phyloP scores from a whole-genome alignment of 345 rosid species.

The Sonneratia caseolaris region DNA sequence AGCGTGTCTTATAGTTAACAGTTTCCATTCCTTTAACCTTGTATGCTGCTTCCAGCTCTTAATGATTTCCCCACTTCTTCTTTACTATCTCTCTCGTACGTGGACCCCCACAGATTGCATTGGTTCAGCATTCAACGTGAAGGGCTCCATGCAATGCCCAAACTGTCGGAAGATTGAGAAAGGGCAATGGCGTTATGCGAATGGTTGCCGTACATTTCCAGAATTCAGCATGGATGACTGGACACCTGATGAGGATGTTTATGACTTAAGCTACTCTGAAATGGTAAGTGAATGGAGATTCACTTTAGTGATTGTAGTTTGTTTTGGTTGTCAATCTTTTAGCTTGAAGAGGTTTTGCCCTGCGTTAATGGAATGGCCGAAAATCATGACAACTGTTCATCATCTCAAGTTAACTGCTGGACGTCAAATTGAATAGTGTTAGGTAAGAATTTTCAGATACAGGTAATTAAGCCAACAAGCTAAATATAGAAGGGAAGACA shows the following conservation, averaged over 20 bases:
- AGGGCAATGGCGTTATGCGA: conserved; percentile 96
- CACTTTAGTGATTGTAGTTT: not conserved
- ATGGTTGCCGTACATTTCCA: conserved; percentile 61
- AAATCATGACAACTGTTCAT: not conserved
- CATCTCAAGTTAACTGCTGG: not conserved
- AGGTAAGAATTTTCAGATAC: not conserved
- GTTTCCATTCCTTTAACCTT: not conserved
- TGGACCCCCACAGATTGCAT: conserved; percentile 63
- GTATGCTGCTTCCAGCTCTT: not conserved
- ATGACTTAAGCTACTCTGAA: conserved; percentile 73
- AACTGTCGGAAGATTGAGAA: conserved; percentile 94
- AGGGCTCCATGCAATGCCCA: conserved; percentile 99
- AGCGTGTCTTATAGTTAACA: not conserved
- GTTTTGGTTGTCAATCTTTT: not conserved
- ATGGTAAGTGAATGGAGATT: conserved; percentile 37
- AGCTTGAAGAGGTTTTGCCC: not conserved
- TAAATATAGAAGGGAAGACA: not conserved
- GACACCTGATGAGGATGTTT: conserved; percentile 80
- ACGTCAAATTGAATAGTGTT: not conserved
- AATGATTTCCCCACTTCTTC: not conserved
- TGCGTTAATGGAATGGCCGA: not conserved
- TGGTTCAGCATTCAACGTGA: conserved; percentile 93
- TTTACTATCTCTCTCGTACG: not conserved
- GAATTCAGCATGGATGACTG: conserved; percentile 86
- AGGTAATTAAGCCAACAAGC: not conserved